phyloP scores from a whole-genome alignment of 2,329 filamentous ascomycete species.

The Claviceps fusiformis region DNA sequence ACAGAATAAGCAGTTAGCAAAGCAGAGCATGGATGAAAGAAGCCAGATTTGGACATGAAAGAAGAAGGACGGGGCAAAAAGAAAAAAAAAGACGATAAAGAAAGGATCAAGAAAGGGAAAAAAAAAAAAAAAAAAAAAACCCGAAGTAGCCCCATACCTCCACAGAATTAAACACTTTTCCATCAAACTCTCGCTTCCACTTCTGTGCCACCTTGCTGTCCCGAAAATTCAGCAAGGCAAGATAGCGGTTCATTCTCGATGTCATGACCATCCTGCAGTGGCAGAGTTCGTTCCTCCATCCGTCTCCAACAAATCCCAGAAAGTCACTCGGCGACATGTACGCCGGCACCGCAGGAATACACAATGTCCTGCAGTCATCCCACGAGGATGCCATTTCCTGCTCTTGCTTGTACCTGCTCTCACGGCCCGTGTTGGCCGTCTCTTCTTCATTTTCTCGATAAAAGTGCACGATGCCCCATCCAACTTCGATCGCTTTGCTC shows the following conservation, averaged over 20 bases:
- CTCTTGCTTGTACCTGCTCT: conserved; percentile 12
- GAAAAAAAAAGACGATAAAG: neutral
- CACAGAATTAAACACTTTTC: conserved; percentile 83
- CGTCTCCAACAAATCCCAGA: conserved; percentile 79
- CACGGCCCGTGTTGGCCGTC: conserved; percentile 32
- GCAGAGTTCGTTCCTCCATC: conserved; percentile 72
- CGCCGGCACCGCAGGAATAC: conserved; percentile 85
- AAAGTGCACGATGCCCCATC: conserved; percentile 88
- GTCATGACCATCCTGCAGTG: conserved; percentile 95
- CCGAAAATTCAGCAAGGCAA: conserved; percentile 90
- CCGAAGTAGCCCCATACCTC: conserved; percentile 42
- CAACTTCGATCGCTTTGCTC: conserved; percentile 60
- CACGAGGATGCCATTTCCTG: conserved; percentile 16
- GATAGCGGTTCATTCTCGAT: conserved; percentile 75
- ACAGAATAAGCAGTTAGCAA: conserved; percentile 8
- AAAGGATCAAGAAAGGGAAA: neutral
- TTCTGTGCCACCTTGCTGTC: conserved; percentile 57
- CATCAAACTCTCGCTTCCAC: conserved; percentile 83
- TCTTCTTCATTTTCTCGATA: conserved; percentile 74
- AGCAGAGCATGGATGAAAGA: neutral
- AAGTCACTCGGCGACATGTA: conserved; percentile 89
- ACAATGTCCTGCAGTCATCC: conserved; percentile 74
- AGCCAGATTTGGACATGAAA: neutral
- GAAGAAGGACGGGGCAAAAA: neutral
- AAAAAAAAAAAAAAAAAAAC: neutral